A percentile compares a stretch with the other conserved stretches of the same genome.
Evolutionary conservation across 139 green algal genomes (phyloP).

Genomic region (Pleodorina starrii): DNA sequence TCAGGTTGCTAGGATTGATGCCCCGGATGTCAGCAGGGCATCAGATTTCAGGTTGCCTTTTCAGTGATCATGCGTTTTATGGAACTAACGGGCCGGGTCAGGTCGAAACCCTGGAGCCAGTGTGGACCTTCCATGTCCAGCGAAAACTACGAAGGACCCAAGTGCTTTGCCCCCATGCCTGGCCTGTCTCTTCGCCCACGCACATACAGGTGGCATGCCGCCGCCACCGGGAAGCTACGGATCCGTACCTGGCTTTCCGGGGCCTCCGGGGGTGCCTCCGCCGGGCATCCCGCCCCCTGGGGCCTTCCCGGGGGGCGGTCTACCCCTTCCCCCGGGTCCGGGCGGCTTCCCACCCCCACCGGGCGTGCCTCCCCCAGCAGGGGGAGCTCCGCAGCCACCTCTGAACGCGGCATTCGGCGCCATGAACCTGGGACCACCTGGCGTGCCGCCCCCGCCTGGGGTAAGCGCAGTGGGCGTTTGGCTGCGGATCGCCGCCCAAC

Average conservation of each 20-base stretch:
- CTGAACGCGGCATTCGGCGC: constrained; percentile 1
- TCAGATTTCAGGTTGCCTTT: background rate
- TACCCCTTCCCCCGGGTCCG: background rate
- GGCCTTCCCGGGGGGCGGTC: background rate
- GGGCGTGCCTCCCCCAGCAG: background rate
- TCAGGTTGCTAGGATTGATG: background rate
- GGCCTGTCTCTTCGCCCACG: background rate
- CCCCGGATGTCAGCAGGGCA: background rate
- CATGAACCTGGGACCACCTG: constrained; percentile 36
- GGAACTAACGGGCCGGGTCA: background rate
- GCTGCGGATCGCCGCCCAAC: too few species aligned
- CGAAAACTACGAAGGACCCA: background rate
- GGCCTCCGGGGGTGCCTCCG: background rate
- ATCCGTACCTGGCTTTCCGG: background rate
- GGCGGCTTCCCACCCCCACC: background rate
- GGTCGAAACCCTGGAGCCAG: background rate
- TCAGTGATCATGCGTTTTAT: background rate
- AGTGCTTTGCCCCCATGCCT: background rate
- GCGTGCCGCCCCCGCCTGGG: background rate
- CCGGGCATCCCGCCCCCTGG: background rate
- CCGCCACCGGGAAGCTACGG: constrained; percentile 18
- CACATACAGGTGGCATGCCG: constrained; percentile 8
- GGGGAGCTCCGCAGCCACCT: background rate
- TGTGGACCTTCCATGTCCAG: background rate
- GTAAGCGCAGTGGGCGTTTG: constrained; percentile 25